Evolutionary conservation across 495 filamentous ascomycete genomes (phyloP), one percentile per base, ranked within the genome.

Genomic region (Aspergillus avenaceus): DNA sequence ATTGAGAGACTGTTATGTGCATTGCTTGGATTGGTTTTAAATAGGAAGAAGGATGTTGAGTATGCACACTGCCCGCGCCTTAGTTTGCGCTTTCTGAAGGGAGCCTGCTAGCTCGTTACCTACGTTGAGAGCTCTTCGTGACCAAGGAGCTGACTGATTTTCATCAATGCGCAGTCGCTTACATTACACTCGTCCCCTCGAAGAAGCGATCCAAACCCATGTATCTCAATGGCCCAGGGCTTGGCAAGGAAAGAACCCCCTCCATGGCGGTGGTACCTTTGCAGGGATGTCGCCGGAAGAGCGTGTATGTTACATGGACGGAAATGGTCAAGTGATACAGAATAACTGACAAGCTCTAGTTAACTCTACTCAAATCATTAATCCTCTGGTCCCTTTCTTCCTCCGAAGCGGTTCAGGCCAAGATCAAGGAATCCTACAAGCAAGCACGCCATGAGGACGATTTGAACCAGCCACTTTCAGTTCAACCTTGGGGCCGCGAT

Each of bases 1-100:
- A 84, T 91, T 26, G 92, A 97, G 71, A 78, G 83, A 58, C 80
- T 98, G 37, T 73, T 98, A 26, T 97, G 95, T 76, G 89, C 90
- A 58, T 72, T 98, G 37, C 68, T 98, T 18, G 82, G 89, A 24
- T 74, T 97, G 62, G 80, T 96, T 45, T 77, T 97, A 54, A 98
- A 98, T 62, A 83, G 93, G 60, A 97, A 97, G 77, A 96, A 98
- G 62, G 87, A 93, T 74, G 87, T 97, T 60, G 95, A 97, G 93
- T 98, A 82, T 71, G 90, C 76, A 59, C 59, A 59, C 63, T 70
- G 65, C 63, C 61, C 49, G 49, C 42, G 38, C 16, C 40, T 37
- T 31, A 50, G 18, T 40, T 41, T 41, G 34, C 52, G 23, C 45
- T 16, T 28, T 16, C 21, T 14, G 34, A 32, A 43, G 8, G 26